Evolutionary conservation across 495 filamentous ascomycete species (phyloP).

Genomic region (Penicillium psychrofluorescens): DNA sequence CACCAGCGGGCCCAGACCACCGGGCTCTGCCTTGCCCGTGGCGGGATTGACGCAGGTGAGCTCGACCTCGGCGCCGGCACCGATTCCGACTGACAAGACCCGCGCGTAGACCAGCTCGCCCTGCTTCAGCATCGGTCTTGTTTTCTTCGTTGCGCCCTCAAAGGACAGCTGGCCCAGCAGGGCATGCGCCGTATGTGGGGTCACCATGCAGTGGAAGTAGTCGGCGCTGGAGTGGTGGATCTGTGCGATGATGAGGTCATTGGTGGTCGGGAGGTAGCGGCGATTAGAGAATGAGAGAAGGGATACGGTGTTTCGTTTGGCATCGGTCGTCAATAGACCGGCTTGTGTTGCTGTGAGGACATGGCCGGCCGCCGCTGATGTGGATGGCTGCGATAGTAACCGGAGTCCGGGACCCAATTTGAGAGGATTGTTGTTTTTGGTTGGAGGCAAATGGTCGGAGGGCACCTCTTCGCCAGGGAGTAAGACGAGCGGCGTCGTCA

Average conservation of each 20-base stretch:
- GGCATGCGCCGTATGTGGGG: constrained; percentile 64
- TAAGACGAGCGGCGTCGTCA: constrained; percentile 46
- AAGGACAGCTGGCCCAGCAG: constrained; percentile 82
- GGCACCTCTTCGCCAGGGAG: constrained; percentile 78
- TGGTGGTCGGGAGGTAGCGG: constrained; percentile 68
- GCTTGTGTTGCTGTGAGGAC: constrained; percentile 66
- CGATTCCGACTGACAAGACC: constrained; percentile 55
- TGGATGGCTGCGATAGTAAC: constrained; percentile 28
- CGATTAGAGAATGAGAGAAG: constrained; percentile 30
- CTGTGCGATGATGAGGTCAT: constrained; percentile 81
- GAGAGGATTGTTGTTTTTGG: constrained; percentile 54
- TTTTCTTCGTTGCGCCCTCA: constrained; percentile 87
- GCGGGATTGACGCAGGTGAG: constrained; percentile 78
- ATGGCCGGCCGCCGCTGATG: constrained; percentile 18
- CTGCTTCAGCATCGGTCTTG: constrained; percentile 63
- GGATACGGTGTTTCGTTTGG: constrained; percentile 54
- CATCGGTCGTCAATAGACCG: constrained; percentile 70
- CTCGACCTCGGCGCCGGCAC: constrained; percentile 79
- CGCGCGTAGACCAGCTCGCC: constrained; percentile 85
- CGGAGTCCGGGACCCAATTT: constrained; percentile 78
- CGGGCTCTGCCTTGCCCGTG: constrained; percentile 81
- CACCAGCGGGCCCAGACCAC: constrained; percentile 77
- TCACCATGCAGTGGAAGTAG: constrained; percentile 64
- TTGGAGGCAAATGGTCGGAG: constrained; percentile 47
- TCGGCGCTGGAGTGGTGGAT: constrained; percentile 69